These are phyloP conservation scores for Fraxinus albicans DNA, from an alignment of 305 asterid genomes.

Conservation along the genomic window DNA sequence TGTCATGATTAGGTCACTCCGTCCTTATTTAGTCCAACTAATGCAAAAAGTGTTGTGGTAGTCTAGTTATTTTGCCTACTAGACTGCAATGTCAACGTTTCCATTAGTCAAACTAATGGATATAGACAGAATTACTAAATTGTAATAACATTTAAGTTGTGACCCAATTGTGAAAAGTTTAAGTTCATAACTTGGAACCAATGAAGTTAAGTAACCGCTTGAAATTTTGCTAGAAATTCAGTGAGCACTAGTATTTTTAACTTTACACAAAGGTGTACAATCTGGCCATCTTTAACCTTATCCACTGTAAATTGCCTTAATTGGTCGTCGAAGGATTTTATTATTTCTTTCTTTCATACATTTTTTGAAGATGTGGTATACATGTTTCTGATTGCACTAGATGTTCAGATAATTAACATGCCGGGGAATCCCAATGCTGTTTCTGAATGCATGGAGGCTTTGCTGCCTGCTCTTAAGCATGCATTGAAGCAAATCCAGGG, in stretches of 20 bases:
- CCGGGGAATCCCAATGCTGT: constrained; percentile 98
- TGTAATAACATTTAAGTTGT: not conserved
- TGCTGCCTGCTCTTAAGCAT: constrained; percentile 85
- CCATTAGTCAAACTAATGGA: not conserved
- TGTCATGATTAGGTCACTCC: not conserved
- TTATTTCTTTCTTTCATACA: not conserved
- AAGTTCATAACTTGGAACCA: not conserved
- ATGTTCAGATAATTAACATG: constrained; percentile 81
- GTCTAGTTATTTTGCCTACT: not conserved
- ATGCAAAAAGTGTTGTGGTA: not conserved
- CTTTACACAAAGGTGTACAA: not conserved
- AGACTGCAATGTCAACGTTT: not conserved
- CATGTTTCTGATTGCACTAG: not conserved
- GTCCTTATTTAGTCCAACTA: not conserved
- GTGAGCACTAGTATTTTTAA: not conserved
- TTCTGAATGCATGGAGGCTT: constrained; percentile 87
- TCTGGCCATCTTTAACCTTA: not conserved
- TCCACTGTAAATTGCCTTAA: not conserved
- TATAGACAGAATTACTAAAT: not conserved
- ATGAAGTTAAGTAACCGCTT: not conserved
- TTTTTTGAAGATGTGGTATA: not conserved
- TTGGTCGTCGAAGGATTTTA: not conserved
- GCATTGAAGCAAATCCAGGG: constrained; percentile 80
- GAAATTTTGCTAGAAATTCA: not conserved
- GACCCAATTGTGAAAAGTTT: not conserved